These are phyloP conservation scores for Claviceps maximensis DNA, from an alignment of 2,329 filamentous ascomycete genomes.

Conservation along the genomic window DNA sequence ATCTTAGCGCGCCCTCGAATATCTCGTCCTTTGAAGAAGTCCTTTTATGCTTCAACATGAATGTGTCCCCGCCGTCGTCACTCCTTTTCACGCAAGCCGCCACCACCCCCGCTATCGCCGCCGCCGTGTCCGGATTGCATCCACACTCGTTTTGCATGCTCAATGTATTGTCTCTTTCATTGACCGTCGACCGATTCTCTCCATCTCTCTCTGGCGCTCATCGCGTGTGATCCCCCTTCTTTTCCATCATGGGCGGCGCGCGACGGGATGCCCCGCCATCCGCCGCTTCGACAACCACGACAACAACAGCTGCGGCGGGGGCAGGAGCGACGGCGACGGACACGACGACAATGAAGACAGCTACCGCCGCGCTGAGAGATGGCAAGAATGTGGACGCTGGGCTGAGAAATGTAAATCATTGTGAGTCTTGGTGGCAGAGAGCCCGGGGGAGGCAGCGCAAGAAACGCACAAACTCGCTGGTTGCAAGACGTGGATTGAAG, in stretches of 20 bases:
- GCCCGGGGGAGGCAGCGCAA: not conserved
- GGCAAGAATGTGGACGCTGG: conserved; percentile 50
- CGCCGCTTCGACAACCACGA: not conserved
- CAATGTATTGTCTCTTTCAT: conserved; percentile 1
- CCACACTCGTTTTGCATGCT: not conserved
- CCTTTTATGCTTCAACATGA: not conserved
- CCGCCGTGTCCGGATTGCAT: not conserved
- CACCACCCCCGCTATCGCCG: not conserved
- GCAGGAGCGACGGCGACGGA: not conserved
- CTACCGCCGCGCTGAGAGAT: conserved; percentile 8
- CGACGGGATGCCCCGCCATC: conserved; percentile 20
- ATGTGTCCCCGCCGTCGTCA: not conserved
- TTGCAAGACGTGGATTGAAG: not conserved
- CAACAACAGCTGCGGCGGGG: not conserved
- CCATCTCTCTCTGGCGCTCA: conserved; percentile 1
- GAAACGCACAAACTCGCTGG: not conserved
- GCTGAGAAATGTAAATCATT: conserved; percentile 67
- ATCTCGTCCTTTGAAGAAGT: too few species aligned
- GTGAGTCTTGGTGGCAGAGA: conserved; percentile 24
- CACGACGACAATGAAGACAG: not conserved
- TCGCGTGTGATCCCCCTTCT: not conserved
- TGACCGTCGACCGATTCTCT: not conserved
- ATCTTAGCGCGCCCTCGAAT: not conserved
- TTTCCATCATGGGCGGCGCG: conserved; percentile 18
- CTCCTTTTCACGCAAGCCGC: not conserved